Conservation (phyloP, 1,284 basidiomycete genomes). For the Sphaerobolus stellatus region DNA sequence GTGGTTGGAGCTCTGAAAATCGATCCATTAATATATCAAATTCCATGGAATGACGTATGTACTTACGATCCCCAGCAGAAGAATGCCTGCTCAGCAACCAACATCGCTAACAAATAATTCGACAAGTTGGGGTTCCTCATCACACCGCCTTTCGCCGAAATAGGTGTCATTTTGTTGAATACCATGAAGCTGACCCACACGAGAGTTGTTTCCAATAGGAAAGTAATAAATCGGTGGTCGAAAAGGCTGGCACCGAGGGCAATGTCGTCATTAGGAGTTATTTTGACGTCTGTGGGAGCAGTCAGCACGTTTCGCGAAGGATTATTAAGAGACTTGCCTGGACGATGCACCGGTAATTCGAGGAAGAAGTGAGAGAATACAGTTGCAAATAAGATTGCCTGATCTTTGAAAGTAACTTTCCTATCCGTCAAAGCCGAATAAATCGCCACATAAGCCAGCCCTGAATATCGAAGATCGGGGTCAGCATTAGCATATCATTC, state of each 20-base stretch:
- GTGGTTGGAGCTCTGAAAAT: constrained; percentile 25
- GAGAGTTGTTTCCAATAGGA: constrained; percentile 27
- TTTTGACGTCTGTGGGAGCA: constrained; percentile 25
- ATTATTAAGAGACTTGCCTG: constrained; percentile 14
- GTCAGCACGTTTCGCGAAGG: background rate
- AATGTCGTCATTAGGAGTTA: constrained; percentile 25
- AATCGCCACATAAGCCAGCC: constrained; percentile 18
- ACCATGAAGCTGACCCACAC: constrained; percentile 28
- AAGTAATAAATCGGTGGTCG: constrained; percentile 25
- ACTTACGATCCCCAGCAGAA: constrained; percentile 32
- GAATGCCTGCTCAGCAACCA: constrained; percentile 29
- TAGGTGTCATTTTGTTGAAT: constrained; percentile 25
- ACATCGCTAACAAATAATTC: constrained; percentile 21
- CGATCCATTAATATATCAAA: background rate
- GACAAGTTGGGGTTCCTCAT: constrained; percentile 22
- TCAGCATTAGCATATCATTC: background rate
- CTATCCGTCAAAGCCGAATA: constrained; percentile 21
- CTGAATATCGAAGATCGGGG: constrained; percentile 10
- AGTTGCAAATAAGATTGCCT: constrained; percentile 20
- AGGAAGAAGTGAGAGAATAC: constrained; percentile 28
- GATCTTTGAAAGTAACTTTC: constrained; percentile 21
- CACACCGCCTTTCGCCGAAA: constrained; percentile 23
- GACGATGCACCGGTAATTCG: constrained; percentile 30
- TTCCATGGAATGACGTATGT: background rate
- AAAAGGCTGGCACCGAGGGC: constrained; percentile 27